Evolutionary conservation across 1,139 yeast genomes (phyloP).

Genomic region (Candida albicans): DNA sequence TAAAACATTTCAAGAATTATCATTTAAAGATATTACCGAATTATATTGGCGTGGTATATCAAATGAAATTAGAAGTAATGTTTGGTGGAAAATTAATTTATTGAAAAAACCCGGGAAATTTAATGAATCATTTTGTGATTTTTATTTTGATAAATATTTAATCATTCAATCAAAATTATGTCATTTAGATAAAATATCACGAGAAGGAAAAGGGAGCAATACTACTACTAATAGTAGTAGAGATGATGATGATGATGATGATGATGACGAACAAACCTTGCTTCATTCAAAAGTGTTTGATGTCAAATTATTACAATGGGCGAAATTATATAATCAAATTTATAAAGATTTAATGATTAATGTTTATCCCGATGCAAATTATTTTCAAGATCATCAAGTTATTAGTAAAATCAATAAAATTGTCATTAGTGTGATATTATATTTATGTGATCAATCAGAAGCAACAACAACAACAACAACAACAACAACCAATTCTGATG

Average conservation of each 20-base stretch:
- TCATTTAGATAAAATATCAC: conserved; percentile 1
- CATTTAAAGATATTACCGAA: conserved; percentile 8
- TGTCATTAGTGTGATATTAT: conserved; percentile 25
- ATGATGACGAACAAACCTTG: conserved; percentile 3
- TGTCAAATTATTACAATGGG: conserved; percentile 7
- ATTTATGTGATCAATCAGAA: conserved; percentile 18
- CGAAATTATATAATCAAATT: conserved; percentile 13
- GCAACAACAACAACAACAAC: conserved; percentile 7
- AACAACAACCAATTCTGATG: conserved; percentile 1
- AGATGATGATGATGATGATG: not conserved
- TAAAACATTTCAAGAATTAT: conserved; percentile 30
- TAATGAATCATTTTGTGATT: conserved; percentile 18
- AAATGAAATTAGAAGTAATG: conserved; percentile 37
- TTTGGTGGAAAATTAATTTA: conserved; percentile 48
- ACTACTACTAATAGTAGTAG: not conserved
- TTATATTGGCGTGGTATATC: conserved; percentile 74
- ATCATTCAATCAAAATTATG: conserved; percentile 8
- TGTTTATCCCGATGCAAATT: conserved; percentile 45
- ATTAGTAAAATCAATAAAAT: conserved; percentile 28
- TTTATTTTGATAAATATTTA: conserved; percentile 19
- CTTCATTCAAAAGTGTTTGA: conserved; percentile 6
- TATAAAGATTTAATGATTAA: conserved; percentile 24
- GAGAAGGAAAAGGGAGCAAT: not conserved
- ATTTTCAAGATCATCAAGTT: conserved; percentile 35
- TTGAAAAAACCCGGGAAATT: conserved; percentile 37